Evolutionary conservation across 2,329 filamentous ascomycete genomes (phyloP).

Genomic region (Seiridium unicorne): DNA sequence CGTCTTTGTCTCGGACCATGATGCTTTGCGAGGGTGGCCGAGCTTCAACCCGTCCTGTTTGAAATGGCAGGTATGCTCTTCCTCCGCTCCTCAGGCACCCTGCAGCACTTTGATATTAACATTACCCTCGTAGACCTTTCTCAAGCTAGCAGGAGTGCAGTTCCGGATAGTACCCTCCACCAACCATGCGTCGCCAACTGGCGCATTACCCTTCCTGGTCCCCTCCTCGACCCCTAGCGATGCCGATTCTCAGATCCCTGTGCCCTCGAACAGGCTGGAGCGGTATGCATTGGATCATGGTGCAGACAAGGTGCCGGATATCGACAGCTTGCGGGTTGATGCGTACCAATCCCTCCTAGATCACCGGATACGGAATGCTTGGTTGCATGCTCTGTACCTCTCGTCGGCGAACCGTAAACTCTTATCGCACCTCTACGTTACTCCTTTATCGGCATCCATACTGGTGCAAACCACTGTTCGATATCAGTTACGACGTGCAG

Average conservation of each 20-base stretch:
- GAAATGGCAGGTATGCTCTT: slow-evolving; percentile 81
- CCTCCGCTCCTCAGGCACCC: neutral
- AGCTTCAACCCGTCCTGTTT: slow-evolving; percentile 92
- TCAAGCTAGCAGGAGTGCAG: slow-evolving; percentile 71
- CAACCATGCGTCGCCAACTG: slow-evolving; percentile 90
- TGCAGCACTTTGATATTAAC: neutral
- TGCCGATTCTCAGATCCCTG: slow-evolving; percentile 33
- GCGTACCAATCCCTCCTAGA: slow-evolving; percentile 79
- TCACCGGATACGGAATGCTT: slow-evolving; percentile 77
- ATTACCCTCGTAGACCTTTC: slow-evolving; percentile 61
- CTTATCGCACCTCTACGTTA: slow-evolving; percentile 70
- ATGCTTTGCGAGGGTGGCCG: slow-evolving; percentile 59
- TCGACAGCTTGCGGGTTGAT: slow-evolving; percentile 58
- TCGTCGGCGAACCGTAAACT: slow-evolving; percentile 66
- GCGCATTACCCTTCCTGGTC: slow-evolving; percentile 84
- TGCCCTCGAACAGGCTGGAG: slow-evolving; percentile 65
- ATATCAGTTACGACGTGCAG: slow-evolving; percentile 69
- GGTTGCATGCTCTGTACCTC: slow-evolving; percentile 85
- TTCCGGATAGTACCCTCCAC: slow-evolving; percentile 71
- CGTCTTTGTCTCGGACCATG: slow-evolving; percentile 70
- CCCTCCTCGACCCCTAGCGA: slow-evolving; percentile 42
- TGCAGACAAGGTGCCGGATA: slow-evolving; percentile 39
- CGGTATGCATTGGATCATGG: slow-evolving; percentile 62
- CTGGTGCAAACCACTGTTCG: slow-evolving; percentile 64
- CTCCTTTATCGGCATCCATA: slow-evolving; percentile 55